Conservation (phyloP, 176 grass and related monocot species). For the Phoenix roebelenii region DNA sequence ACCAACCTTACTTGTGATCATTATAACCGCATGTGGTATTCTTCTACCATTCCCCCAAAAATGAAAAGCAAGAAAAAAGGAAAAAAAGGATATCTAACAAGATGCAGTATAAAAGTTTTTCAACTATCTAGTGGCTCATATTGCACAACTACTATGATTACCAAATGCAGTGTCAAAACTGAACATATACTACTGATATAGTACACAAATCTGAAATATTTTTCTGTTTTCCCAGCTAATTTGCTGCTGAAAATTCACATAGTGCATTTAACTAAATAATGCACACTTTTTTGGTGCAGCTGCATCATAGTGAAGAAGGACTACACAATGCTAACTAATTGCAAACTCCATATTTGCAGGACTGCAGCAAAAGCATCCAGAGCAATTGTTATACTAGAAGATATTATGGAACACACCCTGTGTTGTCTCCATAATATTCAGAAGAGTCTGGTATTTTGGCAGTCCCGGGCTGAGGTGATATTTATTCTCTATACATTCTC, state of each 20-base stretch:
- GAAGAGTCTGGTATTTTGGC: slow-evolving; percentile 88
- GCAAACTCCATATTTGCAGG: slow-evolving; percentile 31
- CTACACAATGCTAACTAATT: not conserved
- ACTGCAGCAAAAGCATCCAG: slow-evolving; percentile 37
- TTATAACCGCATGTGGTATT: too few species aligned
- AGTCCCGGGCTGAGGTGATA: slow-evolving; percentile 58
- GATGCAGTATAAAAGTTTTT: too few species aligned
- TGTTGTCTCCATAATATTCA: slow-evolving; percentile 64
- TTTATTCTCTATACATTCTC: not conserved
- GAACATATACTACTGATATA: too few species aligned
- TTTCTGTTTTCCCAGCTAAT: not conserved
- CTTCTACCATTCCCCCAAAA: too few species aligned
- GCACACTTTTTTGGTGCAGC: not conserved
- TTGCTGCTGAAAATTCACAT: not conserved
- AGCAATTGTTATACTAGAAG: slow-evolving; percentile 56
- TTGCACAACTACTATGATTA: too few species aligned
- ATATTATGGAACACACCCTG: slow-evolving; percentile 50
- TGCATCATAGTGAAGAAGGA: not conserved
- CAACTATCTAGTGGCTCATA: too few species aligned
- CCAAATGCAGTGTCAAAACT: too few species aligned
- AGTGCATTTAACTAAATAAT: not conserved
- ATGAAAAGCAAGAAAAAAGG: too few species aligned
- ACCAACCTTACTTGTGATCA: too few species aligned
- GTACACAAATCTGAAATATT: not conserved
- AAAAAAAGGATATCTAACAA: too few species aligned